These are phyloP conservation scores for Aspergillus awamori DNA, from an alignment of 2,329 filamentous ascomycete genomes.

Conservation along the genomic window DNA sequence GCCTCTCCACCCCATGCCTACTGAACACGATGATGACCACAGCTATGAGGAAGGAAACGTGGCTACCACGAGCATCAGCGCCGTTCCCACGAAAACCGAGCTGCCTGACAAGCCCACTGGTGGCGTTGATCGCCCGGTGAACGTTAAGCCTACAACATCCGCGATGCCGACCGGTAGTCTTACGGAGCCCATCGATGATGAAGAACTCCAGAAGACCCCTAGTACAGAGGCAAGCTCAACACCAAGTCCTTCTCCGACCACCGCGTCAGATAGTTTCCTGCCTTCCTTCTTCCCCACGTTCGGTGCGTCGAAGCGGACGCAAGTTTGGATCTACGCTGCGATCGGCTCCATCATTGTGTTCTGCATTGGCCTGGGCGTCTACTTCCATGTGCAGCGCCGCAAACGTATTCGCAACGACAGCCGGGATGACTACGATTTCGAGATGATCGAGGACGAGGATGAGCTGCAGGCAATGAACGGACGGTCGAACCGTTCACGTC, in stretches of 20 bases:
- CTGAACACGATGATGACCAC: constrained; percentile 79
- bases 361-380: constrained; percentile 76
- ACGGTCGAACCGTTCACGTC: constrained; percentile 55
- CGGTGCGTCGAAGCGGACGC: constrained; percentile 81
- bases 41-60: constrained; percentile 67
- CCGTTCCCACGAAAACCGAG: constrained; percentile 50
- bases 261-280: constrained; percentile 61
- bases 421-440: constrained; percentile 89
- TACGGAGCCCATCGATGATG: constrained; percentile 5
- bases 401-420: constrained; percentile 73
- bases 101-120: constrained; percentile 58
- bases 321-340: constrained; percentile 91
- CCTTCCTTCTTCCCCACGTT: constrained; percentile 90
- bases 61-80: constrained; percentile 64
- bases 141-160: constrained; percentile 56
- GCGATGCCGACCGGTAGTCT: constrained; percentile 28
- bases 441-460: constrained; percentile 84
- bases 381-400: constrained; percentile 77
- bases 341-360: constrained; percentile 83
- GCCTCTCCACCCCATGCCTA: constrained; percentile 76
- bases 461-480: constrained; percentile 46
- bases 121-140: constrained; percentile 66
- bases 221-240: constrained; percentile 34
- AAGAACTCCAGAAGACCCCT: constrained; percentile 25
- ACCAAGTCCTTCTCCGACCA: constrained; percentile 34